Evolutionary conservation across 2,329 filamentous ascomycete species (phyloP).

Genomic region (Aspergillaceae sp.): DNA sequence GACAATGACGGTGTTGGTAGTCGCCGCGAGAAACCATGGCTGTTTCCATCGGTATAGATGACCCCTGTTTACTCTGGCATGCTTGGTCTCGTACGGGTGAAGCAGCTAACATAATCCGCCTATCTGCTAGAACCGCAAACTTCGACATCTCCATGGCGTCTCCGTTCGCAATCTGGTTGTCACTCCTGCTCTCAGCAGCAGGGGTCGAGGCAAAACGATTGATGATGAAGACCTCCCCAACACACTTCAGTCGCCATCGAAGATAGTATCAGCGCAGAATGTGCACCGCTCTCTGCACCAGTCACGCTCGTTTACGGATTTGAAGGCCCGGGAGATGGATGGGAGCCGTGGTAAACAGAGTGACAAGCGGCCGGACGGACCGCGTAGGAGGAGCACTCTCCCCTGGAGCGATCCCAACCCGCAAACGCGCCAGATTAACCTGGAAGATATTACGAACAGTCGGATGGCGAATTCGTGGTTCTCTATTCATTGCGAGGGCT

Average conservation of each 20-base stretch:
- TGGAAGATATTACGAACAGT: conserved; percentile 63
- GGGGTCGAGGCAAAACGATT: conserved; percentile 52
- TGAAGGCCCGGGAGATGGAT: conserved; percentile 26
- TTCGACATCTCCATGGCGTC: conserved; percentile 79
- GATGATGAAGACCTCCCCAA: conserved; percentile 69
- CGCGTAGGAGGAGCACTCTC: conserved; percentile 50
- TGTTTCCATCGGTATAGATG: conserved; percentile 42
- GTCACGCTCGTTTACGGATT: conserved; percentile 51
- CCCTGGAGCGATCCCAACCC: conserved; percentile 56
- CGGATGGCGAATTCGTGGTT: conserved; percentile 84
- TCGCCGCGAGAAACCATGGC: conserved; percentile 42
- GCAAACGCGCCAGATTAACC: conserved; percentile 58
- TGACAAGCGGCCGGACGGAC: conserved; percentile 12
- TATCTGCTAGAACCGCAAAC: conserved; percentile 63
- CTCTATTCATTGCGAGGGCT: conserved; percentile 61
- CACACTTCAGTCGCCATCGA: conserved; percentile 56
- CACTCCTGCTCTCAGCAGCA: conserved; percentile 38
- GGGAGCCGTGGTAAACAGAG: conserved; percentile 8
- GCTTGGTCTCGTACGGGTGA: no score
- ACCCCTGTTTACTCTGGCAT: background rate
- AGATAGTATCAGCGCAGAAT: conserved; percentile 55
- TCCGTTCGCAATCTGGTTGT: conserved; percentile 80
- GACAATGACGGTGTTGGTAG: conserved; percentile 19
- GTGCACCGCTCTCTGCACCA: conserved; percentile 45
- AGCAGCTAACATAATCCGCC: no score